Conservation (phyloP, 2,329 filamentous ascomycete species). For the Colletotrichum gigasporum region DNA sequence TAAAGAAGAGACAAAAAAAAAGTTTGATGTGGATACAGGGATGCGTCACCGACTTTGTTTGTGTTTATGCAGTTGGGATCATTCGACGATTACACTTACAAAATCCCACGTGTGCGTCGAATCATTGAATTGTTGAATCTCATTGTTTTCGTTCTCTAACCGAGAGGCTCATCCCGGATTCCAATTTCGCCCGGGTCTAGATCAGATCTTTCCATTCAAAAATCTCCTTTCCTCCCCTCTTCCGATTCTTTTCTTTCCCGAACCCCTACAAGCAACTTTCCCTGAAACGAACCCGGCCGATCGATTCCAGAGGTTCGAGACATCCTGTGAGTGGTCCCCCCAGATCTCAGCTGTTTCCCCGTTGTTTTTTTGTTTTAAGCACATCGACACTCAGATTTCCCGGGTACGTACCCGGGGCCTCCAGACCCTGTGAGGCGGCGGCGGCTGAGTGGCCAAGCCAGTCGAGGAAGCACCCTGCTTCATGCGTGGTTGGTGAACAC, state of each 20-base stretch:
- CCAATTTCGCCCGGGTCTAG: background rate
- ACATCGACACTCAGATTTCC: background rate
- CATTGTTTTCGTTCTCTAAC: background rate
- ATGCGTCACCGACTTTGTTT: slow-evolving; percentile 16
- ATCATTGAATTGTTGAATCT: background rate
- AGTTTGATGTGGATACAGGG: background rate
- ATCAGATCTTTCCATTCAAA: background rate
- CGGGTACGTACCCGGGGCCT: slow-evolving; percentile 6
- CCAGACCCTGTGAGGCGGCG: background rate
- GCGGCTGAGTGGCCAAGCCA: background rate
- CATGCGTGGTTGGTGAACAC: background rate
- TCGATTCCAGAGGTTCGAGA: slow-evolving; percentile 2
- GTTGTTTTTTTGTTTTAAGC: slow-evolving; percentile 7
- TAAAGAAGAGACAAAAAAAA: background rate
- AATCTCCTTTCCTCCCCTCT: background rate
- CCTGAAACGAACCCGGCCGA: background rate
- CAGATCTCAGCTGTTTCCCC: slow-evolving; percentile 20
- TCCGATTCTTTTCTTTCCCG: background rate
- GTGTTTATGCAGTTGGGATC: too few species aligned
- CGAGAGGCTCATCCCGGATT: background rate
- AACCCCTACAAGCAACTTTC: background rate
- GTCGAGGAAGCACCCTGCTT: background rate
- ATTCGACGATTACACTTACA: background rate
- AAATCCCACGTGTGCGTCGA: background rate
- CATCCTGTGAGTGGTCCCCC: slow-evolving; percentile 1